These are phyloP conservation scores for Pythium pyrilobum DNA, from an alignment of 352 stramenopile species.

Conservation along the genomic window DNA sequence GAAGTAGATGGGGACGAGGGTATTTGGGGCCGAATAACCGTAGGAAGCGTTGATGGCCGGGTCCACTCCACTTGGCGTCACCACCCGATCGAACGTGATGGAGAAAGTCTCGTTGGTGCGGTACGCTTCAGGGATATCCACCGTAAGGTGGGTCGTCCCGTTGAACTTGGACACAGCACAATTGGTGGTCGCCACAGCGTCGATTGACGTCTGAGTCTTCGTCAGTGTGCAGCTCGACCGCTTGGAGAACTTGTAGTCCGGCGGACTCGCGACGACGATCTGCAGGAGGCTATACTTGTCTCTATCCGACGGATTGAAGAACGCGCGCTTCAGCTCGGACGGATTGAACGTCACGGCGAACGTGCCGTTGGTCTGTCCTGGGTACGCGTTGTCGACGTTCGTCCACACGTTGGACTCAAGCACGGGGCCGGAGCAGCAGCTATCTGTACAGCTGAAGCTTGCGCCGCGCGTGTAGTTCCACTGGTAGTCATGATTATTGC, in stretches of 20 bases:
- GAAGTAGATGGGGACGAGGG: constrained; percentile 71
- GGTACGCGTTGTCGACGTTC: constrained; percentile 42
- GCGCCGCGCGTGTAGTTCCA: constrained; percentile 52
- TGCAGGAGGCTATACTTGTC: constrained; percentile 53
- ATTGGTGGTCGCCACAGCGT: constrained; percentile 6
- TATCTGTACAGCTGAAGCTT: constrained; percentile 63
- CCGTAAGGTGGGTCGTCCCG: constrained; percentile 55
- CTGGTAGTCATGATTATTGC: constrained; percentile 29
- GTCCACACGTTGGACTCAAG: constrained; percentile 75
- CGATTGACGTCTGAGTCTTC: constrained; percentile 8
- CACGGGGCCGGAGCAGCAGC: constrained; percentile 61
- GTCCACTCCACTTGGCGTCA: constrained; percentile 42
- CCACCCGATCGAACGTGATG: constrained; percentile 59
- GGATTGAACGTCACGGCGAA: constrained; percentile 74
- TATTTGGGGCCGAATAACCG: constrained; percentile 44
- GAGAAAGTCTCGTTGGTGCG: constrained; percentile 56
- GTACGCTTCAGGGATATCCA: constrained; percentile 51
- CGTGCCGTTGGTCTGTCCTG: constrained; percentile 67
- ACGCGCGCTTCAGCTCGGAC: constrained; percentile 59
- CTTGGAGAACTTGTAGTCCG: constrained; percentile 58
- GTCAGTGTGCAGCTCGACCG: constrained; percentile 39
- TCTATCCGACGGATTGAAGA: constrained; percentile 29
- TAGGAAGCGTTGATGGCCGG: constrained; percentile 22
- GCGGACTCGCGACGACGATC: constrained; percentile 66
- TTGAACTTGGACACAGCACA: constrained; percentile 34